A percentile compares a stretch with the other conserved stretches of the same genome.
Evolutionary conservation across 2,329 filamentous ascomycete species (phyloP).

Genomic region (Ascocoryne sarcoides): DNA sequence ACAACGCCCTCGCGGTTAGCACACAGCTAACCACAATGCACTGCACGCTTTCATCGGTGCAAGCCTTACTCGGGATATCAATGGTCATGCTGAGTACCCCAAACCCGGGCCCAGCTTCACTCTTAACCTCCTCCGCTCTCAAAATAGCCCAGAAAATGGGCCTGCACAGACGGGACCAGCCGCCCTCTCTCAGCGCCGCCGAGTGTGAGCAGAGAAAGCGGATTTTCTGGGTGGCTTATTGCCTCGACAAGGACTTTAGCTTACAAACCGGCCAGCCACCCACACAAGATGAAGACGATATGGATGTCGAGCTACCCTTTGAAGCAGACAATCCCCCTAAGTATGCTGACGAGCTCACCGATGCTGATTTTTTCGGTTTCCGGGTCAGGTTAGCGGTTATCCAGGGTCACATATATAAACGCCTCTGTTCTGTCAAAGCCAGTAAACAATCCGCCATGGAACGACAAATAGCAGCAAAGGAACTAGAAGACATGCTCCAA

Average conservation of each 20-base stretch:
- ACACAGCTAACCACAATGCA: slow-evolving; percentile 12
- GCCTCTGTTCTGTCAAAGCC: slow-evolving; percentile 18
- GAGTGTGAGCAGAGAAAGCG: slow-evolving; percentile 36
- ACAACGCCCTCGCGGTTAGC: slow-evolving; percentile 12
- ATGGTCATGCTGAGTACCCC: slow-evolving; percentile 21
- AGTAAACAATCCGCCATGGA: slow-evolving; percentile 7
- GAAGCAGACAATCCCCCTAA: no score
- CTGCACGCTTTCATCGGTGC: slow-evolving; percentile 12
- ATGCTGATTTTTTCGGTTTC: slow-evolving; percentile 11
- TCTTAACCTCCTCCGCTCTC: slow-evolving; percentile 18
- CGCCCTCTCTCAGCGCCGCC: slow-evolving; percentile 2
- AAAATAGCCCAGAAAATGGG: slow-evolving; percentile 20
- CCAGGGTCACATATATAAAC: slow-evolving; percentile 23
- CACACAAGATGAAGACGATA: slow-evolving; percentile 53
- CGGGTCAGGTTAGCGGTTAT: slow-evolving; percentile 16
- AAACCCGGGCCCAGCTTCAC: slow-evolving; percentile 13
- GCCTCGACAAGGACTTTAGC: slow-evolving; percentile 55
- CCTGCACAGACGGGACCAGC: slow-evolving; percentile 15
- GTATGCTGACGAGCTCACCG: no score
- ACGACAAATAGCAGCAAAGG: slow-evolving; percentile 7
- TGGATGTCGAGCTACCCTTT: slow-evolving; percentile 20
- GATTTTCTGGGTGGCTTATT: slow-evolving; percentile 59
- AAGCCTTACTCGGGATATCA: slow-evolving; percentile 24
- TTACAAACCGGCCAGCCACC: slow-evolving; percentile 51
- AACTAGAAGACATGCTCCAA: slow-evolving; percentile 10